Evolutionary conservation across 2,329 filamentous ascomycete genomes (phyloP).

Genomic region (Fonsecaea pugnacius): DNA sequence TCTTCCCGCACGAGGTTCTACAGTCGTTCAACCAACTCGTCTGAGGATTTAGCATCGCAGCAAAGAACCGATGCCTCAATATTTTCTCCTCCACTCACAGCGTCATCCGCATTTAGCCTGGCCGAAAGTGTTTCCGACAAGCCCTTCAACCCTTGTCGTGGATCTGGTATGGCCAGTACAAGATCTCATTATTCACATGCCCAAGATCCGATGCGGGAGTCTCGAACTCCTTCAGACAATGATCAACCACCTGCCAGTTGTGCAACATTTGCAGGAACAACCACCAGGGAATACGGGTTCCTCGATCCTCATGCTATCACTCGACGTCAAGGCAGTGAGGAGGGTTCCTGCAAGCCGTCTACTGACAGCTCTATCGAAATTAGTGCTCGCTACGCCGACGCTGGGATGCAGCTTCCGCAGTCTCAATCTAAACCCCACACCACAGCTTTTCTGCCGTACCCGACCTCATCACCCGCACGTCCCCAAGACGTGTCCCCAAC

Average conservation of each 20-base stretch:
- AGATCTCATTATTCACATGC: not conserved
- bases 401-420: not conserved
- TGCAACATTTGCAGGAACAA: not conserved
- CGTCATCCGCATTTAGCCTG: constrained; percentile 9
- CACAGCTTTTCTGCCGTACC: not conserved
- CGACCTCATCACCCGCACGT: not conserved
- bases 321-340: not conserved
- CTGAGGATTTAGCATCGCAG: constrained; percentile 32
- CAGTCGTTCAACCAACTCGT: constrained; percentile 31
- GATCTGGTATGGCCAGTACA: not conserved
- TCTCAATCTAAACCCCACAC: not conserved
- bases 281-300: not conserved
- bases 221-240: not conserved
- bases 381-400: not conserved
- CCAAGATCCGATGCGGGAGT: not conserved
- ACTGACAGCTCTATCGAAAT: not conserved
- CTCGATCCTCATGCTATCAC: not conserved
- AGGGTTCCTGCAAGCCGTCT: not conserved
- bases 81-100: constrained; percentile 5
- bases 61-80: constrained; percentile 17
- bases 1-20: constrained; percentile 25
- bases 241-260: not conserved
- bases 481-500: not conserved
- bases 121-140: constrained; percentile 14
- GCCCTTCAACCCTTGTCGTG: not conserved